Evolutionary conservation across 306 rosid genomes (phyloP).

Genomic region (Fagus sylvatica): DNA sequence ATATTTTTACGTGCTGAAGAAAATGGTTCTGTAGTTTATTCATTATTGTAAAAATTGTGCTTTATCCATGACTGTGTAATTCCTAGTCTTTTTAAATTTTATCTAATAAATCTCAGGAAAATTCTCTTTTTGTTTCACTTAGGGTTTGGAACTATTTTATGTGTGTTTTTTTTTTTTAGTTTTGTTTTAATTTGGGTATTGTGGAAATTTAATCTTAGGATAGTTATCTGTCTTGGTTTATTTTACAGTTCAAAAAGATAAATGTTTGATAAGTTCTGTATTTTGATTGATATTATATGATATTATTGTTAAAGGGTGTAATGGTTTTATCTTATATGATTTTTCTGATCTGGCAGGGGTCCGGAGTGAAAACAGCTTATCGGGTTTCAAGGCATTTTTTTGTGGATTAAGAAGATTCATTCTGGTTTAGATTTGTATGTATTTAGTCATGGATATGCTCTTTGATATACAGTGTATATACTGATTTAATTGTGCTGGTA

Average conservation of each 20-base stretch:
- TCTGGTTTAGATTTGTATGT: conserved; percentile 10
- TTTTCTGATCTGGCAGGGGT: conserved; percentile 35
- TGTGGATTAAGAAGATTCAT: conserved; percentile 26
- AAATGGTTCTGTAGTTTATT: conserved; percentile 2
- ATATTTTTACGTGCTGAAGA: conserved; percentile 14
- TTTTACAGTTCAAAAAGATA: background rate
- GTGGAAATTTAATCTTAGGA: background rate
- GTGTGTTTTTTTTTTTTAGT: background rate
- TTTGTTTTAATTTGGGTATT: background rate
- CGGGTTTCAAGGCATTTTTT: conserved; percentile 30
- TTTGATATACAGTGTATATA: conserved; percentile 10
- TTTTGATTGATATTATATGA: background rate
- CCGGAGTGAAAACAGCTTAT: conserved; percentile 13
- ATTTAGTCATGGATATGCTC: background rate
- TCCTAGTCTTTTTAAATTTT: background rate
- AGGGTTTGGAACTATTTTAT: conserved; percentile 41
- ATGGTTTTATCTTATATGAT: conserved; percentile 12
- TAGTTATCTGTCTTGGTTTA: background rate
- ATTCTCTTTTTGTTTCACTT: conserved; percentile 20
- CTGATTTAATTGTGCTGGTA: conserved; percentile 32
- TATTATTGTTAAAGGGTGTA: background rate
- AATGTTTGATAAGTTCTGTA: background rate
- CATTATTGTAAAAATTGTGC: background rate
- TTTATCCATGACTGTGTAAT: conserved; percentile 9
- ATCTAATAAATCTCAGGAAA: too few relatives aligned